These are phyloP conservation scores for Fraxinus albicans DNA, from an alignment of 305 asterid genomes.

Conservation along the genomic window DNA sequence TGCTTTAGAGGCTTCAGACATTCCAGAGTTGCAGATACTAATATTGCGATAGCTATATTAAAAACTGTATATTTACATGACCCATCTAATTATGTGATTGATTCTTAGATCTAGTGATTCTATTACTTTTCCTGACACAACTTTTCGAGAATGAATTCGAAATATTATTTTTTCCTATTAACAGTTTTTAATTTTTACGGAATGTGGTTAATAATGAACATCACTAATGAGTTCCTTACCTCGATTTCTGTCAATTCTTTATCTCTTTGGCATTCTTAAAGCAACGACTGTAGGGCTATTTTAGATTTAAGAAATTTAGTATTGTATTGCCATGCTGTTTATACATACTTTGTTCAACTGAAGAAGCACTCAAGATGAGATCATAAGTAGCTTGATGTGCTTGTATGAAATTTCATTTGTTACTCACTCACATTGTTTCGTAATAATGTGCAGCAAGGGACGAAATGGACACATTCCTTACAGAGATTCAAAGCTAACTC, in stretches of 20 bases:
- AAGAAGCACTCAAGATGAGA: not conserved
- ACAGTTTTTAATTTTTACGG: not conserved
- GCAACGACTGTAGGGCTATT: not conserved
- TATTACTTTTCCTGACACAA: not conserved
- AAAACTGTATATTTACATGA: not conserved
- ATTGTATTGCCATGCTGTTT: not conserved
- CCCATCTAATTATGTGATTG: not conserved
- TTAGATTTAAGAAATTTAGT: not conserved
- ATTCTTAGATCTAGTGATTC: not conserved
- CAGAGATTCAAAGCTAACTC: conserved; percentile 93
- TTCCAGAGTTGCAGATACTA: not conserved
- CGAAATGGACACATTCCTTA: conserved; percentile 84
- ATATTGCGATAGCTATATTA: not conserved
- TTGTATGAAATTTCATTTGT: not conserved
- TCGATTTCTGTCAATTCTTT: not conserved
- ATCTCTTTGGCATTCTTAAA: not conserved
- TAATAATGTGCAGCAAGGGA: conserved; percentile 61
- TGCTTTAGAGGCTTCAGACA: not conserved
- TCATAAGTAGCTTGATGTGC: not conserved
- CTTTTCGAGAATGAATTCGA: not conserved
- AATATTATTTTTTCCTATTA: not conserved
- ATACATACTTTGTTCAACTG: not conserved
- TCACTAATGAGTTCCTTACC: not conserved
- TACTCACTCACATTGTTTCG: conserved; percentile 8
- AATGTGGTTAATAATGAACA: not conserved